Base-by-base conservation (phyloP, 805 yeast species). In the Candida tammaniensis region DNA sequence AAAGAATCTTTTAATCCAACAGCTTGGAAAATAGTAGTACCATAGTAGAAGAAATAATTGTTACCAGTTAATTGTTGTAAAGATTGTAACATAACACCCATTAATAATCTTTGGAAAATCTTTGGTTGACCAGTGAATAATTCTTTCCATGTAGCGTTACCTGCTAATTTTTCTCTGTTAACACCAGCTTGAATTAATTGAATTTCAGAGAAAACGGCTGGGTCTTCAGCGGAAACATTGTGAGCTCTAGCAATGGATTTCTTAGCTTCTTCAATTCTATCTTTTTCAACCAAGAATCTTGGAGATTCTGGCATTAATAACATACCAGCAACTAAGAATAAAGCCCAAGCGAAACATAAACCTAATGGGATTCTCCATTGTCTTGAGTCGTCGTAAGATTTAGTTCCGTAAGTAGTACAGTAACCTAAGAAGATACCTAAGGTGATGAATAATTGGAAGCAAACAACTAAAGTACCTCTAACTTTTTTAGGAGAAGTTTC, bases 291-390 rank as follows among this genome's bases (percentile, higher is more conserved):
- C 58, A 80, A 68, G 62, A 51, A 81, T 51, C 83, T 64, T 42
- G 87, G 83, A 25, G 84, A 76, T 60, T 81, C 87, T 25, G 86
- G 86, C 72, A 79, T 76, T 44, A 67, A 62, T 22, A 67, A 45
- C 77, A 72, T 70, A 55, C 77, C 80, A 26, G 52, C 45, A 28
- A 71, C 60, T 64, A 74, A 62, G 19, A 74, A 46, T 30, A 62
- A 46, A 47, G 77, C 73, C 82, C 82, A 64, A 44, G 60, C 70
- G 41, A 69, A 70, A 48, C 74, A 67, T 36, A 76, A 52, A 27
- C 76, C 76, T 48, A 80, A 61, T 36, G 86, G 86, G 43, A 78
- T 70, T 67, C 83, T 70, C 86, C 86, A 81, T 55, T 76, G 78
- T 46, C 72, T 64, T 13, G 78, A 70, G 51, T 70, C 73, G 16